Conservation (phyloP, 805 yeast species). For the Candida sakaeoensis region DNA sequence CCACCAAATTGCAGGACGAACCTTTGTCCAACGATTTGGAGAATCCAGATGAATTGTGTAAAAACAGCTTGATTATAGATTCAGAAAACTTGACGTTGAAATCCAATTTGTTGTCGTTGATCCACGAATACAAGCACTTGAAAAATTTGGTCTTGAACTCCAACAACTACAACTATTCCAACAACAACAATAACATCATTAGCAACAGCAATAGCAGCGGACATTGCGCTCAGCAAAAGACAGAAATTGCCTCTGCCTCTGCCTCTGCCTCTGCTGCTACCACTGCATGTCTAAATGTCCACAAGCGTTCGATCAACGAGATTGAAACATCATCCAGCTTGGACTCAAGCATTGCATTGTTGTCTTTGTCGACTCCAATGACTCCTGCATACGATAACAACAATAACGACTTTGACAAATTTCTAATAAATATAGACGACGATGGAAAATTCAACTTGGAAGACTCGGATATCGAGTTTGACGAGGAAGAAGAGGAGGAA, state of each 20-base stretch:
- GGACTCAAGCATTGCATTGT: constrained; percentile 2
- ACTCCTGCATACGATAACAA: not conserved
- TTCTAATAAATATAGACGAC: constrained; percentile 7
- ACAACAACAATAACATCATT: constrained; percentile 4
- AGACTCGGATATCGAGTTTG: constrained; percentile 9
- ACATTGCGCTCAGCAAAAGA: too few species aligned
- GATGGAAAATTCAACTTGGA: constrained; percentile 4
- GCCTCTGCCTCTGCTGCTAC: not conserved
- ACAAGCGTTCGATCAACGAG: constrained; percentile 12
- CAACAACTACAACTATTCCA: constrained; percentile 4
- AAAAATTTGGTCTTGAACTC: constrained; percentile 13
- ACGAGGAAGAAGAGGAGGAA: constrained; percentile 17
- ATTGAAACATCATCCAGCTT: constrained; percentile 7
- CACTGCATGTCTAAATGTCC: constrained; percentile 4
- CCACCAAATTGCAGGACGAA: not conserved
- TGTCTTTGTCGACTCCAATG: not conserved
- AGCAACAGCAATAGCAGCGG: too few species aligned
- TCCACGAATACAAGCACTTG: constrained; percentile 38
- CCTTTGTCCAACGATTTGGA: constrained; percentile 1
- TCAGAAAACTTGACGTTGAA: constrained; percentile 35
- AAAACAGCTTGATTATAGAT: constrained; percentile 16
- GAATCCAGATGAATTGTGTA: not conserved
- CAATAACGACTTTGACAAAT: constrained; percentile 11
- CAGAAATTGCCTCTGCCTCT: too few species aligned
- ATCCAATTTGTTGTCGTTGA: constrained; percentile 29